A percentile compares a stretch with the other conserved stretches of the same genome.
phyloP scores from a whole-genome alignment of 169 alveolate species.

The Cryptosporidium canis region DNA sequence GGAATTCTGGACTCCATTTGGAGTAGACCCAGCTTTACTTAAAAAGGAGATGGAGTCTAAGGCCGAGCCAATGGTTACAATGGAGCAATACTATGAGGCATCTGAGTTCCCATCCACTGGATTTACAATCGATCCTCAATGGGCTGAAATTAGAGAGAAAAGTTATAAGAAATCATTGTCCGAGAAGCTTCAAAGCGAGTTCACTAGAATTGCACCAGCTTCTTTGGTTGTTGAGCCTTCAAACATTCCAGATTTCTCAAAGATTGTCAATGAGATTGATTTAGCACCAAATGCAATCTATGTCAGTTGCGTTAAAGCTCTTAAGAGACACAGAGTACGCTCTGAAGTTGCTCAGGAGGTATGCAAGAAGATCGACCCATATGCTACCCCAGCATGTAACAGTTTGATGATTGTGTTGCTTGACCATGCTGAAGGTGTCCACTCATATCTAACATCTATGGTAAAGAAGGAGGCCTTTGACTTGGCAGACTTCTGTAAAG shows the following conservation, averaged over 20 bases:
- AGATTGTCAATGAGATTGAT: background rate
- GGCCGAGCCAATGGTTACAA: background rate
- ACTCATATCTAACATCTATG: slow-evolving; percentile 18
- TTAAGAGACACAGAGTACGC: slow-evolving; percentile 22
- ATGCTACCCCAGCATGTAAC: slow-evolving; percentile 66
- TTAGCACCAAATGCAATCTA: slow-evolving; percentile 27
- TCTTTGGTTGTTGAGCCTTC: background rate
- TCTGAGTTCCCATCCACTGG: slow-evolving; percentile 24
- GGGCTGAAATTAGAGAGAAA: background rate
- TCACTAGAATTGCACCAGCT: slow-evolving; percentile 58
- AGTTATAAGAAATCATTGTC: slow-evolving; percentile 32
- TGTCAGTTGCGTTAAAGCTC: slow-evolving; percentile 44
- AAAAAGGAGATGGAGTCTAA: background rate
- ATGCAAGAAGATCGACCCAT: slow-evolving; percentile 56
- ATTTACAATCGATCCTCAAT: slow-evolving; percentile 27
- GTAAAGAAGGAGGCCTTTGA: slow-evolving; percentile 57
- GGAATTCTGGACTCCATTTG: slow-evolving; percentile 71
- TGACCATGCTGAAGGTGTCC: slow-evolving; percentile 45
- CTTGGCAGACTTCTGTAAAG: slow-evolving; percentile 45
- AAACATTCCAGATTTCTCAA: slow-evolving; percentile 7
- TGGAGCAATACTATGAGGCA: background rate
- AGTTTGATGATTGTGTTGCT: slow-evolving; percentile 49
- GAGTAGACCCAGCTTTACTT: background rate
- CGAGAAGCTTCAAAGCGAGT: slow-evolving; percentile 5
- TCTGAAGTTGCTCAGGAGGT: slow-evolving; percentile 61